These are phyloP conservation scores for Thraustochytrium striatum DNA, from an alignment of 352 stramenopile species.

Conservation along the genomic window DNA sequence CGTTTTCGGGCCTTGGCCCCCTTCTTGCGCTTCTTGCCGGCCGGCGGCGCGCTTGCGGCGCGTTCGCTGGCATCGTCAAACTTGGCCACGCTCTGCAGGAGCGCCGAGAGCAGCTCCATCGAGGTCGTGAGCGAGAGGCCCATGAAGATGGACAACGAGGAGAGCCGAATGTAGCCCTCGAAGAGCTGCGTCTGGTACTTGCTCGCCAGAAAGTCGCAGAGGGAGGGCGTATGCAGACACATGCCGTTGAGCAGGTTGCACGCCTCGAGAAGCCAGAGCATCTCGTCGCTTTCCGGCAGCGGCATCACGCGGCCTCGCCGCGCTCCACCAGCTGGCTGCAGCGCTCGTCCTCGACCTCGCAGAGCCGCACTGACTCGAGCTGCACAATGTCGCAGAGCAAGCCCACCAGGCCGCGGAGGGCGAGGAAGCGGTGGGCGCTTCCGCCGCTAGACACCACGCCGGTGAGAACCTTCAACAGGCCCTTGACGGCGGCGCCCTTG, in stretches of 20 bases:
- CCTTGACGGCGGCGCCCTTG: not conserved
- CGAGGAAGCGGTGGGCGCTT: not conserved
- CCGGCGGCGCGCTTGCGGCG: too few relatives aligned
- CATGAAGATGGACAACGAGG: not conserved
- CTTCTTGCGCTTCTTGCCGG: too few relatives aligned
- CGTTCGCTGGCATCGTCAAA: too few relatives aligned
- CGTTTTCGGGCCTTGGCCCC: not conserved
- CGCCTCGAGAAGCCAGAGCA: not conserved
- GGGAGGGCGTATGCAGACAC: not conserved
- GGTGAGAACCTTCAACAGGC: not conserved
- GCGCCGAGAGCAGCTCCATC: too few relatives aligned
- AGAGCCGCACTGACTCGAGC: too few relatives aligned
- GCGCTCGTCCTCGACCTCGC: too few relatives aligned
- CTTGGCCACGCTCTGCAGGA: too few relatives aligned
- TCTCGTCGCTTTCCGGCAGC: not conserved
- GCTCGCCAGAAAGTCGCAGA: not conserved
- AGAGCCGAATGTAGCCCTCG: not conserved
- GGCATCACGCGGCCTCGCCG: too few relatives aligned
- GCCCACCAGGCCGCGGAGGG: not conserved
- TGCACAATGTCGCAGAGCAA: not conserved
- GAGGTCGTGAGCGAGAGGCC: too few relatives aligned
- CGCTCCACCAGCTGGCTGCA: too few relatives aligned
- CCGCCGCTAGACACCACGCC: not conserved
- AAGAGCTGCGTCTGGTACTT: not conserved
- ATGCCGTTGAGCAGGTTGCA: not conserved